Evolutionary conservation across 78 protist genomes (phyloP).

Genomic region (Dictyostelium firmibasis): DNA sequence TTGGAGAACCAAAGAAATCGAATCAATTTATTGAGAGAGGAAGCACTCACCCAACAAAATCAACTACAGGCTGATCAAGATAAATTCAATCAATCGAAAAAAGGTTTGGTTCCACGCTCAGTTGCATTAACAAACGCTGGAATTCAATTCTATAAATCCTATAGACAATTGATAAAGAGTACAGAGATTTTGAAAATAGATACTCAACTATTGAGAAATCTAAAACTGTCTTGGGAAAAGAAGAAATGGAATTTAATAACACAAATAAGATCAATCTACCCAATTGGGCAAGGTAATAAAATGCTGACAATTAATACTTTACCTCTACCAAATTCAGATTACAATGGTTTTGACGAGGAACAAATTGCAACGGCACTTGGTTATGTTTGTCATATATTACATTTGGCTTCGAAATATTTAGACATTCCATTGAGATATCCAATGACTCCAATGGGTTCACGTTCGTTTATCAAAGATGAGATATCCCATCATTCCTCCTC

Average conservation of each 20-base stretch:
- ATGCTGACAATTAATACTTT: constrained; percentile 27
- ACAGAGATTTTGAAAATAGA: constrained; percentile 51
- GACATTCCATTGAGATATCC: constrained; percentile 80
- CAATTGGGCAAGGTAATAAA: constrained; percentile 46
- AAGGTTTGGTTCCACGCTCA: constrained; percentile 36
- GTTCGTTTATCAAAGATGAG: constrained; percentile 80
- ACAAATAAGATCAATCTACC: constrained; percentile 68
- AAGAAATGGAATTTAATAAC: constrained; percentile 67
- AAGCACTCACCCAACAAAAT: constrained; percentile 16
- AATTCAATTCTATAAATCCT: neutral
- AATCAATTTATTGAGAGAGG: constrained; percentile 26
- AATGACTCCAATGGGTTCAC: constrained; percentile 82
- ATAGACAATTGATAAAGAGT: neutral
- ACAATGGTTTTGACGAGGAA: constrained; percentile 79
- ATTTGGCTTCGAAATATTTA: constrained; percentile 46
- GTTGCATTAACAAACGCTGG: constrained; percentile 38
- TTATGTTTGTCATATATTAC: constrained; percentile 76
- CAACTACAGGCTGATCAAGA: constrained; percentile 33
- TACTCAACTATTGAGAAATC: neutral
- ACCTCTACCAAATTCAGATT: constrained; percentile 83
- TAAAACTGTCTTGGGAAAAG: constrained; percentile 19
- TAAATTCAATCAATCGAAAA: neutral
- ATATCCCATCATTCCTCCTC: constrained; percentile 59
- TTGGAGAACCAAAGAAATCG: constrained; percentile 22
- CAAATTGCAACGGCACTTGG: constrained; percentile 81